Base-by-base conservation (phyloP, 2,329 filamentous ascomycete species). In the Paramyrothecium sp. region DNA sequence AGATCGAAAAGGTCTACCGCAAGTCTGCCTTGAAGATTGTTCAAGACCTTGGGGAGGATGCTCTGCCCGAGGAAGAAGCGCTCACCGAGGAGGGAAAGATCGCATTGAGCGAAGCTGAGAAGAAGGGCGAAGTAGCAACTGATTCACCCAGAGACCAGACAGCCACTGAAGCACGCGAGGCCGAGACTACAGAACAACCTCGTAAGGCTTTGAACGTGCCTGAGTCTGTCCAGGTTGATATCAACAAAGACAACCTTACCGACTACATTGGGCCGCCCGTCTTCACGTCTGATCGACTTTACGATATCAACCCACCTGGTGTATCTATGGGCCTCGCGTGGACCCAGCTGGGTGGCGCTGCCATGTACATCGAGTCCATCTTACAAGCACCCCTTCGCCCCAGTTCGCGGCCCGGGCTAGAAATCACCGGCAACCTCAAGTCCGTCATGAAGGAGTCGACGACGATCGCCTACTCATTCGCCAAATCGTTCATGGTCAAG, bases 401-500 rank as follows among this genome's bases (percentile, higher is more conserved):
- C 26, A 83, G 83, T 57, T 94, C 91, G 23, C 84, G 89, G 19
- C 89, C 94, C 7, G 86, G 89, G 19, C 81, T 99, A 48, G 91
- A 97, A 69, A 92, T 93, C 59, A 99, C 95, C 0, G 95, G 95
- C 58, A 98, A 98, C 70, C 82, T 99, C 52, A 95, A 97, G 78
- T 86, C 86, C 17, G 95, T 99, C 44, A 99, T 99, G 96, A 98
- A 97, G 77, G 95, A 99, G 76, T 97, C 93, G 2, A 95, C 92
- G 0, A 82, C 87, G 2, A 97, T 99, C 63, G 96, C 95, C 51
- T 98, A 99, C 79, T 96, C 92, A 0, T 99, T 97, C 69, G 89
- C 92, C 67, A 98, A 98, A 78, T 88, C 92, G 1, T 81, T 94
- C 58, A 88, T 98, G 82, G 92, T 89, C 8, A 89, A 87, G 69